These are phyloP conservation scores for Trichosporon sp. DNA, from an alignment of 1,284 basidiomycete genomes.

Conservation along the genomic window DNA sequence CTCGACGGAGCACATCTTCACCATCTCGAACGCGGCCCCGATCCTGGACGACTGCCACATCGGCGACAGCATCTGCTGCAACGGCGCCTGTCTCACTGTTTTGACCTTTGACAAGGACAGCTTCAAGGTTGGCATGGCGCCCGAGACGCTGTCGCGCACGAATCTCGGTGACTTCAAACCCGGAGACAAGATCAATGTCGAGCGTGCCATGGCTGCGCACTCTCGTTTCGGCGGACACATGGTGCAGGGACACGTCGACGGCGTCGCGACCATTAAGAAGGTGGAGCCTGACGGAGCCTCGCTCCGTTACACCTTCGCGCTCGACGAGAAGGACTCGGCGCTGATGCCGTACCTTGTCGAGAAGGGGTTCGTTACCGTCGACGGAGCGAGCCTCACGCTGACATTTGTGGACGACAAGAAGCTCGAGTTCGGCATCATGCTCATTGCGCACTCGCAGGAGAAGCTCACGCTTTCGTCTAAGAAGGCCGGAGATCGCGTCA, in stretches of 20 bases:
- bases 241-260: conserved; percentile 97
- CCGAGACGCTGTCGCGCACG: conserved; percentile 89
- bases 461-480: conserved; percentile 84
- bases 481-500: conserved; percentile 75
- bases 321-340: conserved; percentile 66
- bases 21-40: conserved; percentile 70
- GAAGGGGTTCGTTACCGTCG: conserved; percentile 96
- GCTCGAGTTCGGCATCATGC: conserved; percentile 82
- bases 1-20: conserved; percentile 65
- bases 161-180: conserved; percentile 81
- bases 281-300: conserved; percentile 81
- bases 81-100: conserved; percentile 84
- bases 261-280: conserved; percentile 73
- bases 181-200: conserved; percentile 85
- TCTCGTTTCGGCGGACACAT: conserved; percentile 95
- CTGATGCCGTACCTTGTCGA: conserved; percentile 82
- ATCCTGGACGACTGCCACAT: conserved; percentile 89
- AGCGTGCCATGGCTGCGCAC: conserved; percentile 91
- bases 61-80: conserved; percentile 92
- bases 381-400: conserved; percentile 90
- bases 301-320: conserved; percentile 75
- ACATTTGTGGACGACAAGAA: conserved; percentile 75
- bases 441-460: conserved; percentile 90
- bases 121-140: conserved; percentile 94
- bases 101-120: conserved; percentile 72